Evolutionary conservation across 2,329 filamentous ascomycete genomes (phyloP).

Genomic region (Cordyceps cateniannulata): DNA sequence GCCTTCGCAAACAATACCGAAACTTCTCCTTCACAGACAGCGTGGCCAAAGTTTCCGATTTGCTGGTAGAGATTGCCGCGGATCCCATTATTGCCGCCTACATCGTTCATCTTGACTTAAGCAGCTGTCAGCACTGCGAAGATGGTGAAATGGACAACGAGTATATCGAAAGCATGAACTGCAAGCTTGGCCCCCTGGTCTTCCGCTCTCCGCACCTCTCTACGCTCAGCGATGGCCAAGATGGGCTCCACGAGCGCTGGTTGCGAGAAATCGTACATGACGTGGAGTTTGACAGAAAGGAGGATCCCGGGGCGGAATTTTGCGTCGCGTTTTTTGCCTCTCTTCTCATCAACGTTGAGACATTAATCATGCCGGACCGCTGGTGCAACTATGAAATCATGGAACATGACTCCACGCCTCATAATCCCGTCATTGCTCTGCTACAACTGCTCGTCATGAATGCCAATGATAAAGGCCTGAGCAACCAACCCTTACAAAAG

Average conservation of each 20-base stretch:
- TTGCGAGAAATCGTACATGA: not conserved
- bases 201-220: not conserved
- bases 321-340: not conserved
- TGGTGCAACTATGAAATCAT: not conserved
- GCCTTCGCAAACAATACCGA: not conserved
- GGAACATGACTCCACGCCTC: not conserved
- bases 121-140: not conserved
- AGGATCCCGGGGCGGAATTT: not conserved
- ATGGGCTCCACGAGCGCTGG: not conserved
- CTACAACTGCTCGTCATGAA: not conserved
- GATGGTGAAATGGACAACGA: not conserved
- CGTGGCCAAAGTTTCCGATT: not conserved
- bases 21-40: not conserved
- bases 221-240: not conserved
- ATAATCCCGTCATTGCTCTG: not conserved
- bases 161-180: not conserved
- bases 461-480: not conserved
- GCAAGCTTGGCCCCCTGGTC: not conserved
- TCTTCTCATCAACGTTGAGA: conserved; percentile 3
- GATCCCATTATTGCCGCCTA: conserved; percentile 3
- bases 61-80: not conserved
- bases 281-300: not conserved
- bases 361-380: not conserved
- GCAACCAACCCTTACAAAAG: not conserved
- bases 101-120: conserved; percentile 7